These are phyloP conservation scores for Solanum sejunctum DNA, from an alignment of 257 asterid genomes.

Conservation along the genomic window DNA sequence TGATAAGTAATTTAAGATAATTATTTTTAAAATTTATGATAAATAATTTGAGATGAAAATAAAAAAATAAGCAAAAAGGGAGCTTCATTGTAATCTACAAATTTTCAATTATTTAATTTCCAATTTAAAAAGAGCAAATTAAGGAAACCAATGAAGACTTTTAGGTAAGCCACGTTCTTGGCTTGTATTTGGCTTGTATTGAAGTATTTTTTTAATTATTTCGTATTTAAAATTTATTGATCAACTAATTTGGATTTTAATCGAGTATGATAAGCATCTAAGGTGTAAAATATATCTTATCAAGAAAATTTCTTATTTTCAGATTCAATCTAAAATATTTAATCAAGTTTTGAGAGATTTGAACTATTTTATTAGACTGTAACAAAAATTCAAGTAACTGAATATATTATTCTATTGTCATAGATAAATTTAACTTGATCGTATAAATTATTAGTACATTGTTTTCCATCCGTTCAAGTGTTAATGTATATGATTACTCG, in stretches of 20 bases:
- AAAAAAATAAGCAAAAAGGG: not conserved
- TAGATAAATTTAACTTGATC: not conserved
- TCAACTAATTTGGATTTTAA: not conserved
- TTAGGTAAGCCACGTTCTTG: not conserved
- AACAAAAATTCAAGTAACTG: not conserved
- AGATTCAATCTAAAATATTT: not conserved
- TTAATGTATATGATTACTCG: not conserved
- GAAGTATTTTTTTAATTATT: not conserved
- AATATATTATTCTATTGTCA: not conserved
- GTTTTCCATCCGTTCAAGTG: too few species aligned
- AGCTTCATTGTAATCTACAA: too few species aligned
- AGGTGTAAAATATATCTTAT: not conserved
- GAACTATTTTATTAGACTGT: not conserved
- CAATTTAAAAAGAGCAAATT: slow-evolving; percentile 16
- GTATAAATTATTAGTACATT: not conserved
- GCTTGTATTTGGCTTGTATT: not conserved
- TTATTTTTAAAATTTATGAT: not conserved
- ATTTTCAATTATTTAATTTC: not conserved
- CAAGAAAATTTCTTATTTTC: not conserved
- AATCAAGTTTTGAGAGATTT: not conserved
- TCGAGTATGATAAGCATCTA: not conserved
- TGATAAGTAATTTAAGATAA: not conserved
- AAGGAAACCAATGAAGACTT: slow-evolving; percentile 22
- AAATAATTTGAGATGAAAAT: not conserved
- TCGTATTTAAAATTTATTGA: not conserved